Conservation (phyloP, 805 yeast genomes). For the Saturnispora silvae region DNA sequence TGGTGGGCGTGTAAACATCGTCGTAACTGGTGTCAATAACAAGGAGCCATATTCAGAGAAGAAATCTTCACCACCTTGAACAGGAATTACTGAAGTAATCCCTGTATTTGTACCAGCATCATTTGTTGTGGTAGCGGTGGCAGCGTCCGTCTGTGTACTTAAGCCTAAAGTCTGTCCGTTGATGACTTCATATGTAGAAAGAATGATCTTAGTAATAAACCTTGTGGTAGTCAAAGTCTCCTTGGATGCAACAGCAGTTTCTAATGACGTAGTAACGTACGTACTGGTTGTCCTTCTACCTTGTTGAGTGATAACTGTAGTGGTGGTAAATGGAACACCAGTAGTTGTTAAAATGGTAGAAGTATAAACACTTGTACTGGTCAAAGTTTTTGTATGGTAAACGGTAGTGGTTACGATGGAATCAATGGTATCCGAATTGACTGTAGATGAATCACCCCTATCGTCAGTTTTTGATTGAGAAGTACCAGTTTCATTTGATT, state of each 20-base stretch:
- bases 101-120: neutral
- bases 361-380: neutral
- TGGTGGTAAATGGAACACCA: neutral
- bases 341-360: neutral
- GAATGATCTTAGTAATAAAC: constrained; percentile 3
- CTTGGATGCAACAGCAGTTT: neutral
- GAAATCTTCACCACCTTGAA: constrained; percentile 4
- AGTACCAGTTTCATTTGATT: no score
- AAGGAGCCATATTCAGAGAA: constrained; percentile 1
- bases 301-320: no score
- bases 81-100: neutral
- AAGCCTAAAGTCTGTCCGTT: no score
- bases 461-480: no score
- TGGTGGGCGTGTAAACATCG: neutral
- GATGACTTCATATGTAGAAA: neutral
- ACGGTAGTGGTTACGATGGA: neutral
- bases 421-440: neutral
- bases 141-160: no score
- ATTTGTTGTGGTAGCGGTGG: neutral
- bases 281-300: no score
- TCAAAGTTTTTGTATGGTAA: neutral
- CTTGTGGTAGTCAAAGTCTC: neutral
- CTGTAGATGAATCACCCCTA: neutral
- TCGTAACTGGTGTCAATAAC: neutral
- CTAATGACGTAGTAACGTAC: neutral